Percentiles rank a stretch among this genome's conserved stretches.
Conservation (phyloP, 78 protist genomes). For the Tieghemostelium lacteum region DNA sequence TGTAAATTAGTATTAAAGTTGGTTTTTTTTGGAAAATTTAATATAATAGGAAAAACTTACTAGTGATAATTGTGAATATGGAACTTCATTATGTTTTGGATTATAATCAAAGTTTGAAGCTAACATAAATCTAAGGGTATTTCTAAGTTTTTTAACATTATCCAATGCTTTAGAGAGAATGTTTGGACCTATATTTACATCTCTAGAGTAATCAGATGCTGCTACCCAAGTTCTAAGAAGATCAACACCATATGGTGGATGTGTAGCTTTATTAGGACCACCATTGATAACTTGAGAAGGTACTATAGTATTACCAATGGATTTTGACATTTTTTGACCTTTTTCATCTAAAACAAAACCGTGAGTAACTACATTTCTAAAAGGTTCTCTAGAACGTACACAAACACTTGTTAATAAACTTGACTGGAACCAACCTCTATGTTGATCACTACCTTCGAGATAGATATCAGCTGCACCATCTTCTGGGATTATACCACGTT, state of each 20-base stretch:
- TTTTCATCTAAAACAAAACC: slow-evolving; percentile 90
- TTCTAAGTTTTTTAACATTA: slow-evolving; percentile 35
- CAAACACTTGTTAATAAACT: slow-evolving; percentile 86
- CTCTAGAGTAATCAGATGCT: slow-evolving; percentile 81
- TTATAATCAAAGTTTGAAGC: slow-evolving; percentile 46
- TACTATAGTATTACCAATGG: slow-evolving; percentile 92
- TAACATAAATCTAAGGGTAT: slow-evolving; percentile 12
- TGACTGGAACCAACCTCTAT: slow-evolving; percentile 98
- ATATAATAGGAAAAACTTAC: background rate
- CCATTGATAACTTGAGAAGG: slow-evolving; percentile 87
- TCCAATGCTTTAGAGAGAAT: slow-evolving; percentile 31
- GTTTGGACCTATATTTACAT: slow-evolving; percentile 85
- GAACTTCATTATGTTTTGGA: slow-evolving; percentile 1
- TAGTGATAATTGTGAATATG: slow-evolving; percentile 5
- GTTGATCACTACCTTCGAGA: slow-evolving; percentile 94
- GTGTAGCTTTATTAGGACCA: slow-evolving; percentile 46
- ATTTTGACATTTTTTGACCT: slow-evolving; percentile 93
- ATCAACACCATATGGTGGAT: slow-evolving; percentile 93
- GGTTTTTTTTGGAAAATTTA: background rate
- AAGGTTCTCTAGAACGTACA: slow-evolving; percentile 81
- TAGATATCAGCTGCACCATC: slow-evolving; percentile 86
- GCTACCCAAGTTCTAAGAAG: slow-evolving; percentile 94
- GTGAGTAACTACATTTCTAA: slow-evolving; percentile 88
- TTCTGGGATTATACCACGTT: slow-evolving; percentile 27
- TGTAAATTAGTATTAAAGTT: background rate